Conservation (phyloP, 352 stramenopile species). For the Pythium guiyangense region DNA sequence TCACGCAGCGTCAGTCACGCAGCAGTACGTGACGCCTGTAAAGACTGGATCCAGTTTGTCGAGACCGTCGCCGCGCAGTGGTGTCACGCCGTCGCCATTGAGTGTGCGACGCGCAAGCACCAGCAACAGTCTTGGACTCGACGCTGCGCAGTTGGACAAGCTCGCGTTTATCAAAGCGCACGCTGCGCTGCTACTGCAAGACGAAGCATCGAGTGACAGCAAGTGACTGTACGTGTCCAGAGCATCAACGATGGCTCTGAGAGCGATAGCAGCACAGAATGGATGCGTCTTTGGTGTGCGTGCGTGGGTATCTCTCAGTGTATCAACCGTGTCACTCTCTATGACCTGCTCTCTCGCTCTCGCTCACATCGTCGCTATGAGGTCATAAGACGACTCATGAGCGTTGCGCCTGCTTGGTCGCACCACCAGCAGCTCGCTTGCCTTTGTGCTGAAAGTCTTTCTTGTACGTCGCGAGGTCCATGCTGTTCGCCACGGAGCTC, state of each 20-base stretch:
- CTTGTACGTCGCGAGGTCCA: conserved; percentile 55
- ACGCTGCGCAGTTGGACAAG: conserved; percentile 3
- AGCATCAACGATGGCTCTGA: not conserved
- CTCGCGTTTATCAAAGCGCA: conserved; percentile 10
- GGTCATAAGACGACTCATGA: not conserved
- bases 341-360: not conserved
- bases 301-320: not conserved
- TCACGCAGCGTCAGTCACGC: not conserved
- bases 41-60: not conserved
- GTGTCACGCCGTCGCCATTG: not conserved
- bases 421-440: conserved; percentile 20
- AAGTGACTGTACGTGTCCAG: not conserved
- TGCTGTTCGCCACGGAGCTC: conserved; percentile 73
- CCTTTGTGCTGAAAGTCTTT: conserved; percentile 25
- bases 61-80: not conserved
- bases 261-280: not conserved
- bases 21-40: not conserved
- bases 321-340: too few species aligned
- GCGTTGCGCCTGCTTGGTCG: conserved; percentile 2
- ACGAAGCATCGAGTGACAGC: not conserved
- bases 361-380: not conserved
- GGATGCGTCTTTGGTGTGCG: not conserved
- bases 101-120: not conserved
- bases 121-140: not conserved
- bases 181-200: conserved; percentile 2